Base-by-base conservation (phyloP, 2,329 filamentous ascomycete genomes). In the Cladosporium sp. region DNA sequence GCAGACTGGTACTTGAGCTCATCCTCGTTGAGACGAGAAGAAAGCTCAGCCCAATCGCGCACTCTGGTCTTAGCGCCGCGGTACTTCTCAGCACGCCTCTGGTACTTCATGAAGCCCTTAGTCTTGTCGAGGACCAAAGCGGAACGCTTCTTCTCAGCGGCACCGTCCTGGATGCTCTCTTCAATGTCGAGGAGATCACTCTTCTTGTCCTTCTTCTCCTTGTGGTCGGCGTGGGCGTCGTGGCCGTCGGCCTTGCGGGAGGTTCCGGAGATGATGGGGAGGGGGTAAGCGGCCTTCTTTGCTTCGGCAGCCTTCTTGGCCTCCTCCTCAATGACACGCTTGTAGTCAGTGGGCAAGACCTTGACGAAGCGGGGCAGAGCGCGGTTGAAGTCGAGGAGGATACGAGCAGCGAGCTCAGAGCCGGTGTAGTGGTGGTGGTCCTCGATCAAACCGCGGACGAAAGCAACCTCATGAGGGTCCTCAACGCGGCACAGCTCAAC, bases 391-490 rank as follows among this genome's bases (percentile, higher is more conserved):
- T 98, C 94, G n/a, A 97, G 86, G 11, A 98, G 84, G 70, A 97
- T 92, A 69, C 94, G 91, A 67, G 93, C 93, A 35, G 94, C 94
- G 64, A 96, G 87, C 83, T 97, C 94, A 16, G 94, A 97, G 67
- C 94, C 94, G 66, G 94, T 98, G 84, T 97, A 97, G 80, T 97
- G 94, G 80, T 97, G 93, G 76, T 98, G 94, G 72, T 98, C 94
- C 82, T 98, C 94, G 65, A 98, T 92, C 71, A 97, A 85, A 68
- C 93, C 91, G 71, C 93, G 92, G 33, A 98, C 84, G 77, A 90
- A 97, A 37, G 93, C 92, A 74, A 97, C 92, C 79, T 98, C 94
- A 66, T 88, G 81, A 29, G 92, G 92, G 67, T 97, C 93, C 68
- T 94, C 91, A 53, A 98, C 83, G 10, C 87, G 85, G 57, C 90